phyloP scores from a whole-genome alignment of 805 yeast species.

The Candida methanosorbosa region DNA sequence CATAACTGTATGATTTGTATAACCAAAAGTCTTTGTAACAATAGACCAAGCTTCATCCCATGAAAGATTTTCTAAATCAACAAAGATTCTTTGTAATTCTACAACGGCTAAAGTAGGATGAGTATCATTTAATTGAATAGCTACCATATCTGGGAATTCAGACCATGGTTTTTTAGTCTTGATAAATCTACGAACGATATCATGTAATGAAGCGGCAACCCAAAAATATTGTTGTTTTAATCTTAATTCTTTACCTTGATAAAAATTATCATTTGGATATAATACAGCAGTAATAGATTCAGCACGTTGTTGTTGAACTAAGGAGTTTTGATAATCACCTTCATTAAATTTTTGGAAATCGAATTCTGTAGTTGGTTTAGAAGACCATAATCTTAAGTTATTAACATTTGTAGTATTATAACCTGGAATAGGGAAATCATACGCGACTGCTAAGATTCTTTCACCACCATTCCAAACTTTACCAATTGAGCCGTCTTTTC shows the following conservation, averaged over 20 bases:
- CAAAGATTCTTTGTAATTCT: conserved; percentile 77
- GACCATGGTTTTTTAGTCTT: conserved; percentile 70
- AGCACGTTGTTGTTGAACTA: conserved; percentile 77
- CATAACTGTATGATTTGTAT: conserved; percentile 94
- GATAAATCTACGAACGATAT: conserved; percentile 82
- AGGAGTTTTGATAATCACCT: conserved; percentile 85
- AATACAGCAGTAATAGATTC: conserved; percentile 88
- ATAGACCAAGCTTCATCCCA: conserved; percentile 87
- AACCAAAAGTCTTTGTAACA: conserved; percentile 74
- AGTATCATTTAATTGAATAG: conserved; percentile 90
- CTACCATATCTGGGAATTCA: conserved; percentile 77
- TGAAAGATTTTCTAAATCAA: conserved; percentile 71
- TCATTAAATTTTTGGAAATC: conserved; percentile 86
- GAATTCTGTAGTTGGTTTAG: conserved; percentile 83
- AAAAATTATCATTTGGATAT: conserved; percentile 91
- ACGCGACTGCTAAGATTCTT: conserved; percentile 80
- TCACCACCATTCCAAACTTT: conserved; percentile 85
- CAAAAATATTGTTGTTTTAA: conserved; percentile 94
- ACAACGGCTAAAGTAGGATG: conserved; percentile 91
- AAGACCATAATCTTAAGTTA: conserved; percentile 84
- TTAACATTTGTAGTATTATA: conserved; percentile 75
- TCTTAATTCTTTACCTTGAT: conserved; percentile 83
- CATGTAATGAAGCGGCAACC: conserved; percentile 92
- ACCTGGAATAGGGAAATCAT: conserved; percentile 91
- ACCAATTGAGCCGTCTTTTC: conserved; percentile 43